Base-by-base conservation (phyloP, 257 asterid genomes). In the Sherardia arvensis region DNA sequence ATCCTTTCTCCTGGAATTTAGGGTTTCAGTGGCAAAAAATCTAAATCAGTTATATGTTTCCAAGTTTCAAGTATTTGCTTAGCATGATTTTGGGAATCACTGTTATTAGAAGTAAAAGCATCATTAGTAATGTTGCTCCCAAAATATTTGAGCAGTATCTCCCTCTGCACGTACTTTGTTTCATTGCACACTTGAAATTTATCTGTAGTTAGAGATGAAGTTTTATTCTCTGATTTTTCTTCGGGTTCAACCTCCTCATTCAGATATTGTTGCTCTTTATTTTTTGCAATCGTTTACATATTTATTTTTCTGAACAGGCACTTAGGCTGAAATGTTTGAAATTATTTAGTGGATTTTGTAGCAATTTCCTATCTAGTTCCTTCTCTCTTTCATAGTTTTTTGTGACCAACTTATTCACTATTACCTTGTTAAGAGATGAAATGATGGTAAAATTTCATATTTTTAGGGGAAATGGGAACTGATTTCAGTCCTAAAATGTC, bases 381-480 rank as follows among this genome's bases (percentile, higher is more conserved):
- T 26, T 55, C 18, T 26, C 36, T 4, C 61, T 55, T 55, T 15
- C 7, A 5, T 17, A 26, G 9, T 27, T 54, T 29, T 53, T 22
- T 14, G 27, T 62, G 27, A 26, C 6, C 33, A 48, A 62, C 26
- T 25, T 62, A 27, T 25, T 40, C 22, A 34, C 11, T 27, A 25
- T 61, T 40, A 26, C 34, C 23, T 43, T 14, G 8, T 48, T 14
- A 36, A 7, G 18, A 12, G 28, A 45, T 22, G 23, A 61, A 20
- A 45, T 26, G 20, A 62, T 10, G 14, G 40, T 45, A 36, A 45
- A 40, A 49, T 18, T n/a, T 47, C 9, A 9, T 12, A 26, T 15
- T 69, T 72, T 57, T 53, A 90, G 95, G 95, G 81, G 97, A 90
- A 81, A 80, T 90, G 97, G 95, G 97, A 70, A 67, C 85, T 45